Evolutionary conservation across 306 rosid species (phyloP), one percentile per base, ranked within the genome.

Genomic region (Cucumis hystrix): DNA sequence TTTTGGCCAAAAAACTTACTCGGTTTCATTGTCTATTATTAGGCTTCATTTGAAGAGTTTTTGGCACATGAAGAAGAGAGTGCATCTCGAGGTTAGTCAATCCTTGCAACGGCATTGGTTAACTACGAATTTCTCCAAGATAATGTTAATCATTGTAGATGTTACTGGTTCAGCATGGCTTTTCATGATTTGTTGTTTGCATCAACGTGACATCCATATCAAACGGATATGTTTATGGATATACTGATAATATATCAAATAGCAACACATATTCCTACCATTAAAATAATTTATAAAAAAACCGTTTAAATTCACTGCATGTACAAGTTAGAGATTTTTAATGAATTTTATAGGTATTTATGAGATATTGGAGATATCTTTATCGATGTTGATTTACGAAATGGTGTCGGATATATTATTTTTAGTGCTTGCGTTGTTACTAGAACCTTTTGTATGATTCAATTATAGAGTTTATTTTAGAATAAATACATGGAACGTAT

Each of bases 31-130:
- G 61, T 45, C 88, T 30, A 35, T 41, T 11, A n/a, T 13, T 40
- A 92, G 97, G 92, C 85, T 76, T 92, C 97, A 28, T 95, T 85
- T 79, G 91, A 80, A 61, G 96, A 92, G 74, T 90, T 92, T 79
- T 80, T 87, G 78, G 88, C 82, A 39, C 97, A 95, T 63, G 95
- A 85, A 80, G 93, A 89, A 64, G 87, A 89, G 68, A 87, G 85
- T 39, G 85, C 96, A 71, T 79, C 92, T 64, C 96, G 87, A 33
- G 96, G 98, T 92, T 89, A 80, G 86, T 40, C 45, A 25, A 23
- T 74, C 43, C 43, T 14, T 54, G 60, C 71, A 28, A 0, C 10
- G 35, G 8, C 30, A 35, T 17, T 75, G 11, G 20, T 37, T 60
- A 39, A 57, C 55, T 23, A 18, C 40, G 10, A 37, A 54, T 57